Conservation (phyloP, 2,329 filamentous ascomycete species). For the Diaporthe destruens region DNA sequence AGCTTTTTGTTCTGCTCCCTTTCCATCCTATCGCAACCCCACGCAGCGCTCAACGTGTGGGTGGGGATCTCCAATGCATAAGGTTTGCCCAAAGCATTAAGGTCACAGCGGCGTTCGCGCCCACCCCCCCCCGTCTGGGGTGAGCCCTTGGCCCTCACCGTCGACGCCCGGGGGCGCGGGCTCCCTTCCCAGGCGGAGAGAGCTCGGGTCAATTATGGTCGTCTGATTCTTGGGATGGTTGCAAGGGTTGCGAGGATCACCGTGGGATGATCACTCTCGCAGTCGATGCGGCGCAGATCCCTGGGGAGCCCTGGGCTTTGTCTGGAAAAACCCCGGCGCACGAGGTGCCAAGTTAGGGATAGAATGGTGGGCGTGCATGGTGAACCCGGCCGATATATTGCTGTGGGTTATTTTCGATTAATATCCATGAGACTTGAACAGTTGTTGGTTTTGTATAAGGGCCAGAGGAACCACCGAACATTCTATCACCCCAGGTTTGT, state of each 20-base stretch:
- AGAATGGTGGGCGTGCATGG: background rate
- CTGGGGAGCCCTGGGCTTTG: conserved; percentile 7
- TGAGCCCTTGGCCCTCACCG: conserved; percentile 4
- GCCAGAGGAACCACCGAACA: conserved; percentile 8
- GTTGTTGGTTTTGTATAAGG: conserved; percentile 23
- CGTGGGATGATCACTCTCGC: conserved; percentile 21
- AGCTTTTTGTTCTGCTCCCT: conserved; percentile 32
- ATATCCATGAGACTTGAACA: conserved; percentile 27
- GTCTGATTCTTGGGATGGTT: conserved; percentile 33
- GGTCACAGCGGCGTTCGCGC: conserved; percentile 28
- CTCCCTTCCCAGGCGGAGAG: conserved; percentile 23
- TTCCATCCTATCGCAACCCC: conserved; percentile 30
- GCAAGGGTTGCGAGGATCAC: conserved; percentile 25
- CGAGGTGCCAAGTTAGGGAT: conserved; percentile 17
- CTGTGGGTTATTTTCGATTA: conserved; percentile 20
- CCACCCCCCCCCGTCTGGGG: conserved; percentile 18
- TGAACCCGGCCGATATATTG: conserved; percentile 24
- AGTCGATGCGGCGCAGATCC: conserved; percentile 28
- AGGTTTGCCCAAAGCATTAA: conserved; percentile 27
- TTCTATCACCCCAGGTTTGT: too few species aligned
- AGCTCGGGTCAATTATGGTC: too few species aligned
- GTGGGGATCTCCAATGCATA: conserved; percentile 15
- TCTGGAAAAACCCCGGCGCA: conserved; percentile 23
- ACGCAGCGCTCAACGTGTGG: conserved; percentile 13
- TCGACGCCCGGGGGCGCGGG: conserved; percentile 9